Evolutionary conservation across 768 basidiomycete genomes (phyloP).

Genomic region (Russula earlei): DNA sequence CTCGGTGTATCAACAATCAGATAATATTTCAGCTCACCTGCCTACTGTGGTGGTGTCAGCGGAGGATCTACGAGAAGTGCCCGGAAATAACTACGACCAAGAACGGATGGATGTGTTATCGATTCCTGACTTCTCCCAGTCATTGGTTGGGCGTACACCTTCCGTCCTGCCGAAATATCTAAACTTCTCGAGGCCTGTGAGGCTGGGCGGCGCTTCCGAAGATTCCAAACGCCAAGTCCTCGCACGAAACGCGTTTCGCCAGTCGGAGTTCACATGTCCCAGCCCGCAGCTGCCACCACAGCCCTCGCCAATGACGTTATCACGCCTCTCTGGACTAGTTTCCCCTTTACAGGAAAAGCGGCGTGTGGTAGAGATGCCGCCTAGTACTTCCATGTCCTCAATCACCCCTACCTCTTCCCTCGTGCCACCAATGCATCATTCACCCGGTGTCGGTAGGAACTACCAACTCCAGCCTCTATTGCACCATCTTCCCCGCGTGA

Average conservation of each 20-base stretch:
- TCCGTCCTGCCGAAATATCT: constrained; percentile 36
- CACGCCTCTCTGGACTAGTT: no score
- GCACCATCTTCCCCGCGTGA: constrained; percentile 10
- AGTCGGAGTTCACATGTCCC: not conserved
- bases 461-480: constrained; percentile 5
- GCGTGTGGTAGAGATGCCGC: not conserved
- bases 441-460: constrained; percentile 7
- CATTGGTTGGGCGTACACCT: constrained; percentile 30
- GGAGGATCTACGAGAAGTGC: no score
- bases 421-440: not conserved
- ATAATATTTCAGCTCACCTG: constrained; percentile 24
- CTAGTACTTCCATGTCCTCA: not conserved
- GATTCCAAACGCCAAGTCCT: constrained; percentile 38
- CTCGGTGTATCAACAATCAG: constrained; percentile 15
- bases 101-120: constrained; percentile 13
- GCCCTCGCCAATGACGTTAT: constrained; percentile 2
- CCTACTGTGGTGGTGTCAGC: constrained; percentile 48
- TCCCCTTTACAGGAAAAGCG: constrained; percentile 9
- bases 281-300: not conserved
- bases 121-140: constrained; percentile 18
- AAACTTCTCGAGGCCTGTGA: constrained; percentile 60
- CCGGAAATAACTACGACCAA: constrained; percentile 6
- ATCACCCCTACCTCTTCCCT: not conserved
- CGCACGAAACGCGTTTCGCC: constrained; percentile 46
- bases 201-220: constrained; percentile 34